Conservation (phyloP, 73 alveolate genomes). For the Paramecium tetraurelia region DNA sequence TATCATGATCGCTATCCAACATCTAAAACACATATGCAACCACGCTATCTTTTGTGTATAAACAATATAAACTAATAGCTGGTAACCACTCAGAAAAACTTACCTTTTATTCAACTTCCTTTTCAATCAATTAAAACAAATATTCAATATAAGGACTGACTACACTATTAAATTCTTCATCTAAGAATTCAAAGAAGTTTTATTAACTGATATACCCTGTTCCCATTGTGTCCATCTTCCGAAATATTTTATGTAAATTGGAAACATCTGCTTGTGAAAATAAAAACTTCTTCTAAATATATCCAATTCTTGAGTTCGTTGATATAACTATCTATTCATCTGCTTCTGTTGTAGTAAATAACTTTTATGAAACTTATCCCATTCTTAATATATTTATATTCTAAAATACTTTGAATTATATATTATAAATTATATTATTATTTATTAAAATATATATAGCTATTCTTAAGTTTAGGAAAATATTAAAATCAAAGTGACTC, state of each 20-base stretch:
- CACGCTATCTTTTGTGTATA: constrained; percentile 18
- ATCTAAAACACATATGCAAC: constrained; percentile 35
- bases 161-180: constrained; percentile 46
- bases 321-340: not conserved
- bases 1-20: constrained; percentile 54
- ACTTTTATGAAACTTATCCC: not conserved
- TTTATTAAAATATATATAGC: no score
- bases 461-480: no score
- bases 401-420: not conserved
- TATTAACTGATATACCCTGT: constrained; percentile 39
- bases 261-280: not conserved
- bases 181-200: constrained; percentile 44
- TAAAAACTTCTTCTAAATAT: not conserved
- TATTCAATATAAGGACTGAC: constrained; percentile 38
- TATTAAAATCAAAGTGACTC: no score
- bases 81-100: constrained; percentile 57
- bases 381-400: not conserved
- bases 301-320: not conserved
- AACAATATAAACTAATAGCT: constrained; percentile 48
- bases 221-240: constrained; percentile 34
- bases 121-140: constrained; percentile 29
- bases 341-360: not conserved
- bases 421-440: no score
- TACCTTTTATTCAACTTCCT: constrained; percentile 41
- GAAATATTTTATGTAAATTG: not conserved